Percentiles rank a stretch among this genome's conserved stretches.
These are phyloP conservation scores for Rhodomyrtus psidioides DNA, from an alignment of 441 rosid species.

Conservation along the genomic window DNA sequence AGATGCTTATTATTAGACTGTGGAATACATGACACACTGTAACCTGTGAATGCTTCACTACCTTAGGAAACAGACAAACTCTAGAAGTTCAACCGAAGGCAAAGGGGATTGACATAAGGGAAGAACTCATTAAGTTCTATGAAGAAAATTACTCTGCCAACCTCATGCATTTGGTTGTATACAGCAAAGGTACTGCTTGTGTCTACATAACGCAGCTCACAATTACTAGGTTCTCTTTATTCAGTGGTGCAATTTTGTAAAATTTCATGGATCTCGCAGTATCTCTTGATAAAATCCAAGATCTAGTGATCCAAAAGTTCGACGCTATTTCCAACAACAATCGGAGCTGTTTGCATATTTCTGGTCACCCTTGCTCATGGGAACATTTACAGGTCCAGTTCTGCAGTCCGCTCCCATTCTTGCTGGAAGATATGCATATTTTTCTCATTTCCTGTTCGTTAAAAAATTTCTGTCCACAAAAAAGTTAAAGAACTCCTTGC, in stretches of 20 bases:
- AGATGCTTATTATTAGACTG: not conserved
- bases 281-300: not conserved
- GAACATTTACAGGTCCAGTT: slow-evolving; percentile 4
- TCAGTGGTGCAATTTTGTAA: not conserved
- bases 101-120: not conserved
- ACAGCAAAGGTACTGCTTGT: not conserved
- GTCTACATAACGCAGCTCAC: not conserved
- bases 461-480: not conserved
- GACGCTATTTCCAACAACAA: not conserved
- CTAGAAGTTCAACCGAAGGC: not conserved
- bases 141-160: not conserved
- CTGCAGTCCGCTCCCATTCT: not conserved
- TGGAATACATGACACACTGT: not conserved
- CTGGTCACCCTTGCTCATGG: not conserved
- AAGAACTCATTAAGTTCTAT: not conserved
- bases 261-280: not conserved
- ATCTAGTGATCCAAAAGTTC: slow-evolving; percentile 1
- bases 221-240: not conserved
- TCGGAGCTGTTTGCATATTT: not conserved
- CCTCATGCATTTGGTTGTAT: not conserved
- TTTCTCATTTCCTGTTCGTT: not conserved
- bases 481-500: not conserved
- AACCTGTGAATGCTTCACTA: not conserved
- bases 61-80: not conserved
- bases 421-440: not conserved